Evolutionary conservation across 352 stramenopile species (phyloP).

Genomic region (Hyaloperonospora brassicae): DNA sequence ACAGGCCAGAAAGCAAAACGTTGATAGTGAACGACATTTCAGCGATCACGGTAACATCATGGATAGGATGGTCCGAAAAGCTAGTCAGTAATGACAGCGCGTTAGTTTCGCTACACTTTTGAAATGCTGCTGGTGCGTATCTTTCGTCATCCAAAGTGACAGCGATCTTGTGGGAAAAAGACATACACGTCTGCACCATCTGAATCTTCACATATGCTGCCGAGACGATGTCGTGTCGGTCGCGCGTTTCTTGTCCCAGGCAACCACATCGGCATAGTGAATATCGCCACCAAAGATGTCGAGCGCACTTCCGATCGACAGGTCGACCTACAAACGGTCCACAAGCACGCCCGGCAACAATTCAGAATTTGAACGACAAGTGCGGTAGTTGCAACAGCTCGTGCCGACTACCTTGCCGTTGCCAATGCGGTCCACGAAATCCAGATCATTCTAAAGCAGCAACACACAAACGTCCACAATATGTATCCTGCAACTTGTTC

Average conservation of each 20-base stretch:
- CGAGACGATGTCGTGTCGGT: constrained; percentile 6
- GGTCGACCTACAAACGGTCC: constrained; percentile 70
- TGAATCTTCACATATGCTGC: background rate
- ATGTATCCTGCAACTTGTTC: background rate
- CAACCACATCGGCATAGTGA: constrained; percentile 89
- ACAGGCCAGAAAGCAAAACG: too few species aligned
- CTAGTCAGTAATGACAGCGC: too few species aligned
- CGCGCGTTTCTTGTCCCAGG: constrained; percentile 65
- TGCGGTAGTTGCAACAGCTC: background rate
- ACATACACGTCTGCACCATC: background rate
- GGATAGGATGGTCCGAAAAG: too few species aligned
- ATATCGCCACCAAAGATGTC: constrained; percentile 96
- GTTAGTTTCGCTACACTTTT: too few species aligned
- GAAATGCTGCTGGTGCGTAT: too few species aligned
- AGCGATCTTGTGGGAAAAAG: background rate
- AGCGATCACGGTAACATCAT: too few species aligned
- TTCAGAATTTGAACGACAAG: background rate
- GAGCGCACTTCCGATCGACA: constrained; percentile 97
- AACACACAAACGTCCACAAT: background rate
- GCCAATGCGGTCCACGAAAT: constrained; percentile 90
- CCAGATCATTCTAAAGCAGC: constrained; percentile 82
- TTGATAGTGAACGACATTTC: too few species aligned
- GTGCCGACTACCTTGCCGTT: constrained; percentile 59
- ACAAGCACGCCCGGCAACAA: background rate
- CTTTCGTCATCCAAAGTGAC: background rate